Evolutionary conservation across 805 yeast species (phyloP), one percentile per base, ranked within the genome.

Genomic region (Myxozyma kluyveri): DNA sequence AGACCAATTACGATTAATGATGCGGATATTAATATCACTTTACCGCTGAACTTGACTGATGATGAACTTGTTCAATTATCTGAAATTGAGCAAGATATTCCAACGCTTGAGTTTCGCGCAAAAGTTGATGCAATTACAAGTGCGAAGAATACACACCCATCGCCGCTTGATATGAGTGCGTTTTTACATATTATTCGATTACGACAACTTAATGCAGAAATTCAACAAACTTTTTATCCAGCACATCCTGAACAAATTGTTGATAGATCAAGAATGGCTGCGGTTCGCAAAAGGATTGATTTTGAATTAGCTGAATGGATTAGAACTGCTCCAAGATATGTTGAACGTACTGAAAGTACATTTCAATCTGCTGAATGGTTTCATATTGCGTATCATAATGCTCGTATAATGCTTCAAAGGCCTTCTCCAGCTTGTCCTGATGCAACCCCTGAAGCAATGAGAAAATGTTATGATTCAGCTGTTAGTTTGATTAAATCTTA

Each of bases 1-100:
- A 74, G 96, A 35, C 96, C 96, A 0, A 81, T 84, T 57, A 89
- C 95, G 0, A 83, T 88, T 1, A 90, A 93, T 0, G 96, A 88
- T 60, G 89, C 84, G 55, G 77, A 81, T 47, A 79, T 88, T 35
- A 75, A 79, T 45, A 82, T 85, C 1, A 77, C 77, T 33, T 83
- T 82, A 64, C 93, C 95, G 0, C 84, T 18, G 75, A 75, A 41
- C 66, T 83, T 47, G 96, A 88, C 69, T 10, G 56, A 47, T n/a
- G 52, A 39, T 10, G 56, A 44, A 23, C 47, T 44, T 7, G 7
- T 31, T 1, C n/a, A 29, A 9, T 10, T 52, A 21, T 32, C 52
- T 1, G 45, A 37, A 14, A 40, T 41, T 19, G 43, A 47, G 27
- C 45, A 46, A 18, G 45, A 42, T n/a, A 39, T 46, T 3, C 49